phyloP scores from a whole-genome alignment of 2,329 filamentous ascomycete species.

The Aureobasidium sp. region DNA sequence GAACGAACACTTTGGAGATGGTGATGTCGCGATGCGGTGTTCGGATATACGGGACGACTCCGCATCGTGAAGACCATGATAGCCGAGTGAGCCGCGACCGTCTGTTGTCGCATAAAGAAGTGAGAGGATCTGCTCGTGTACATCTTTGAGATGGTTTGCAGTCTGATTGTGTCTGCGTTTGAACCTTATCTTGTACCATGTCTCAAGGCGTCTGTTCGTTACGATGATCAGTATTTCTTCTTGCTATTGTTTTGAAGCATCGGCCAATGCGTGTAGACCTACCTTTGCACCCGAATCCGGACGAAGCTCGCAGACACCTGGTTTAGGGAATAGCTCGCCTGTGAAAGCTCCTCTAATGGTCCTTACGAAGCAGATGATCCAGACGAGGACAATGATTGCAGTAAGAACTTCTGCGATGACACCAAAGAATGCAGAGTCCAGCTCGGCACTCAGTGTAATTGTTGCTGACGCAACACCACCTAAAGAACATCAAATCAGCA shows the following conservation, averaged over 20 bases:
- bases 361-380: conserved; percentile 46
- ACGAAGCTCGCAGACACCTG: conserved; percentile 34
- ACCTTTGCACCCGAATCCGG: conserved; percentile 1
- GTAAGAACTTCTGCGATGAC: conserved; percentile 43
- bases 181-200: background rate
- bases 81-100: background rate
- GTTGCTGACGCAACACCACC: conserved; percentile 9
- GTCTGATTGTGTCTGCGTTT: background rate
- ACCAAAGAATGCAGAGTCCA: conserved; percentile 50
- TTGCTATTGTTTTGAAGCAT: background rate
- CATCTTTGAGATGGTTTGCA: background rate
- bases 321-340: conserved; percentile 48
- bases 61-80: background rate
- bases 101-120: background rate
- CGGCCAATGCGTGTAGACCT: background rate
- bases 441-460: conserved; percentile 31
- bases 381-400: conserved; percentile 46
- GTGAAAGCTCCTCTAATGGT: conserved; percentile 44
- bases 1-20: background rate
- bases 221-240: background rate
- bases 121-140: background rate
- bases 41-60: conserved; percentile 1
- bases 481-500: background rate
- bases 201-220: conserved; percentile 3
- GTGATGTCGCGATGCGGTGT: background rate